A percentile compares a stretch with the other conserved stretches of the same genome.
Evolutionary conservation across 2,329 filamentous ascomycete species (phyloP).

Genomic region (Neopestalotiopsis sp.): DNA sequence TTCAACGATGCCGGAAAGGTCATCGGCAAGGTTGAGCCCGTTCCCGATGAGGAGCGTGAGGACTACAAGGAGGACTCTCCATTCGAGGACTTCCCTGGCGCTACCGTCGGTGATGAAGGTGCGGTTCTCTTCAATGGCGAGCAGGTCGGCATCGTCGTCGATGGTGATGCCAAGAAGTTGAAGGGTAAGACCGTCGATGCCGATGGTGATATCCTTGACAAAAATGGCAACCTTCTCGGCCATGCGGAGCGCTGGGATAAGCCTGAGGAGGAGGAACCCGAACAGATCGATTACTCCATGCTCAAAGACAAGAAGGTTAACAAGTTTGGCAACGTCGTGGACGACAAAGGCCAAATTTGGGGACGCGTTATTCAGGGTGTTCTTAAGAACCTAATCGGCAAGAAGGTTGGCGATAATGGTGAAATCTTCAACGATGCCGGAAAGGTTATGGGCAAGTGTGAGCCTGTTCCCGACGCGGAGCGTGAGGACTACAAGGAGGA

Average conservation of each 20-base stretch:
- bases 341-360: constrained; percentile 57
- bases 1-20: constrained; percentile 74
- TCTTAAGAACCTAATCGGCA: constrained; percentile 66
- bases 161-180: constrained; percentile 68
- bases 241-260: constrained; percentile 71
- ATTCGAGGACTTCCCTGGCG: constrained; percentile 64
- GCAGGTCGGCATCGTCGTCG: constrained; percentile 64
- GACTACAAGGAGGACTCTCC: constrained; percentile 52
- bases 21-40: constrained; percentile 69
- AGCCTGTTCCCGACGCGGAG: constrained; percentile 64
- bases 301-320: constrained; percentile 62
- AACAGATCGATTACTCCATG: constrained; percentile 49
- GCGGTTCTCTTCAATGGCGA: constrained; percentile 56
- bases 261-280: constrained; percentile 45
- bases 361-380: constrained; percentile 70
- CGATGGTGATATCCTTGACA: constrained; percentile 72
- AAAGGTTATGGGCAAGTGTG: constrained; percentile 69
- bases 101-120: constrained; percentile 58
- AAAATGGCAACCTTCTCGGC: constrained; percentile 69
- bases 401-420: constrained; percentile 68
- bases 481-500: constrained; percentile 52
- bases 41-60: constrained; percentile 60
- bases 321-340: constrained; percentile 62
- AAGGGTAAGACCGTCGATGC: constrained; percentile 70
- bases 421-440: constrained; percentile 75